Conservation (phyloP, 768 basidiomycete genomes). For the Tremella fuciformis region DNA sequence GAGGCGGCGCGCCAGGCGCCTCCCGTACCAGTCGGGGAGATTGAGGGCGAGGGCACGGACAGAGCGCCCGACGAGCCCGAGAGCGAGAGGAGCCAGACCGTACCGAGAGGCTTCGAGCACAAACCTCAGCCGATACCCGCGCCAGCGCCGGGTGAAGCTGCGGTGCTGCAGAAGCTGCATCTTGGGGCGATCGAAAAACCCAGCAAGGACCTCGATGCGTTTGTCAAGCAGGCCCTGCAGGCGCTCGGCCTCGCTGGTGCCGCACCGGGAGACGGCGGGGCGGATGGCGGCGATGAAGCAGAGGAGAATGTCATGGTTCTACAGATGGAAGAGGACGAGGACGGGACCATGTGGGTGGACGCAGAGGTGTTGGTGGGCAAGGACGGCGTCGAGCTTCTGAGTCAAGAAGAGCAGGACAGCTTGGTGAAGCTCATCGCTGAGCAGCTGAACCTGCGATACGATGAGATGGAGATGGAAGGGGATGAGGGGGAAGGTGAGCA, state of each 20-base stretch:
- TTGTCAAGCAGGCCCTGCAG: constrained; percentile 8
- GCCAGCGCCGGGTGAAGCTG: constrained; percentile 6
- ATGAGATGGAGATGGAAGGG: constrained; percentile 2
- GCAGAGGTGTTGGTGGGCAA: constrained; percentile 19
- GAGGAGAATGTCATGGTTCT: constrained; percentile 18
- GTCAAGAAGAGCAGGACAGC: constrained; percentile 18
- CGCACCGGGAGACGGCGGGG: constrained; percentile 3
- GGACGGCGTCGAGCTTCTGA: constrained; percentile 5
- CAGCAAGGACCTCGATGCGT: constrained; percentile 18
- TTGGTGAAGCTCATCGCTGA: constrained; percentile 23
- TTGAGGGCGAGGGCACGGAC: too few species aligned
- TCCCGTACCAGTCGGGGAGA: too few species aligned
- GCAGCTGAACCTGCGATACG: constrained; percentile 14
- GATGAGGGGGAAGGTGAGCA: not conserved
- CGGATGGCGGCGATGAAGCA: not conserved
- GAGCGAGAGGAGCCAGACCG: not conserved
- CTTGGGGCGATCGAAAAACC: constrained; percentile 14
- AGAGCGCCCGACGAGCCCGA: too few species aligned
- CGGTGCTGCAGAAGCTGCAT: constrained; percentile 9
- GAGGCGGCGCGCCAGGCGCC: not conserved
- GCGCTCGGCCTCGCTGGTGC: constrained; percentile 4
- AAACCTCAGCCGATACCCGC: constrained; percentile 7
- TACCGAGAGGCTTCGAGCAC: not conserved
- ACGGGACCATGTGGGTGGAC: constrained; percentile 13
- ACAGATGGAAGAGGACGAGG: constrained; percentile 24